phyloP scores from a whole-genome alignment of 2,329 filamentous ascomycete genomes.

The Aspergillus novoparasiticus region DNA sequence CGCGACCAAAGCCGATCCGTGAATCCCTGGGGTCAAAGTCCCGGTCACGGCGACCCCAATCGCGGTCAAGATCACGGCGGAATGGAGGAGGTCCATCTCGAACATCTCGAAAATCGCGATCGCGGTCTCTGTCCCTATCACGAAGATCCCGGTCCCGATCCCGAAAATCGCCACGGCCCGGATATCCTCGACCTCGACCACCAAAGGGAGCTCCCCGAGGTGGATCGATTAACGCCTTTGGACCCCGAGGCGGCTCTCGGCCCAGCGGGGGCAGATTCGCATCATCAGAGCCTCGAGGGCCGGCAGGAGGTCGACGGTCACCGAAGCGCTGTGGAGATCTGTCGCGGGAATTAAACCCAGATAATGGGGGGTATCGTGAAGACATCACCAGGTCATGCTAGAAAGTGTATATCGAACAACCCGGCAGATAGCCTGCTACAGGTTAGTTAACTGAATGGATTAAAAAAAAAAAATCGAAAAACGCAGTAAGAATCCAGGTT shows the following conservation, averaged over 20 bases:
- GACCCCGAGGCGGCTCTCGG: constrained; percentile 77
- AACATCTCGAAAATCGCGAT: constrained; percentile 44
- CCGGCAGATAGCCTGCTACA: constrained; percentile 24
- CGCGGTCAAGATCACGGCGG: constrained; percentile 46
- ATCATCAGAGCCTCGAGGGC: constrained; percentile 57
- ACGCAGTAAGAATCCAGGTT: not conserved
- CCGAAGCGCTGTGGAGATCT: constrained; percentile 71
- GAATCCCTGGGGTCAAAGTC: constrained; percentile 49
- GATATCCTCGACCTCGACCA: constrained; percentile 49
- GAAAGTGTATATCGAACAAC: constrained; percentile 19
- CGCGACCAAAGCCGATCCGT: constrained; percentile 48
- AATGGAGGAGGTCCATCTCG: constrained; percentile 43
- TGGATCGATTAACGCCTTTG: constrained; percentile 74
- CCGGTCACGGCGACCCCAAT: constrained; percentile 51
- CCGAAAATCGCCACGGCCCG: constrained; percentile 36
- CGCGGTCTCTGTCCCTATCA: constrained; percentile 47
- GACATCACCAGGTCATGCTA: constrained; percentile 51
- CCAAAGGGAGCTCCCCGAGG: constrained; percentile 55
- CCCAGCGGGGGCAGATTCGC: constrained; percentile 58
- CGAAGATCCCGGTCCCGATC: constrained; percentile 66
- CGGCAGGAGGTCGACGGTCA: constrained; percentile 66
- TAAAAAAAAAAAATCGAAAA: not conserved
- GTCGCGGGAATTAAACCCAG: constrained; percentile 66
- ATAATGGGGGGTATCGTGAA: constrained; percentile 64
- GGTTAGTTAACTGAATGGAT: constrained; percentile 46